Conservation (phyloP, 306 rosid species). For the Fragaria nilgerrensis region DNA sequence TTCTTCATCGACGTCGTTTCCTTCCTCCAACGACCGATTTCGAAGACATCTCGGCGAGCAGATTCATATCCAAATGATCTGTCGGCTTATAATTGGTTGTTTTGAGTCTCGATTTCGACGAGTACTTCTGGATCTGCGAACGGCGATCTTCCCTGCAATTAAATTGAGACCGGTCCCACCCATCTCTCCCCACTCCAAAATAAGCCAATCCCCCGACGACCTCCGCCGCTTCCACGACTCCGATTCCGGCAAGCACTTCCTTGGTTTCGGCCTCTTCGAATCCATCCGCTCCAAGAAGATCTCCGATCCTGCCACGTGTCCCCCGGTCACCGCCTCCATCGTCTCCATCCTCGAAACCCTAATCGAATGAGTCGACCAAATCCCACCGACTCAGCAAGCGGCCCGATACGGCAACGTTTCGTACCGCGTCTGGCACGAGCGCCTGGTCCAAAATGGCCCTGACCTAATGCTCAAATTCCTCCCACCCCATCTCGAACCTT, state of each 20-base stretch:
- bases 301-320: slow-evolving; percentile 66
- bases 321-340: slow-evolving; percentile 28
- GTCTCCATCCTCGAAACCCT: slow-evolving; percentile 62
- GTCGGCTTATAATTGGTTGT: too few species aligned
- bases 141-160: too few species aligned
- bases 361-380: slow-evolving; percentile 62
- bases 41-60: too few species aligned
- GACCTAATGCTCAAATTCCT: slow-evolving; percentile 55
- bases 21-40: too few species aligned
- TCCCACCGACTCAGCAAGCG: slow-evolving; percentile 69
- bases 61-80: too few species aligned
- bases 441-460: slow-evolving; percentile 37
- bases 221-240: slow-evolving; percentile 63
- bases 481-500: slow-evolving; percentile 43
- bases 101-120: too few species aligned
- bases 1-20: too few species aligned
- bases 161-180: slow-evolving; percentile 55
- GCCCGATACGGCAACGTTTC: slow-evolving; percentile 82
- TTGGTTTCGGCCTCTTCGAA: slow-evolving; percentile 81
- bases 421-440: slow-evolving; percentile 68
- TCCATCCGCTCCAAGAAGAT: slow-evolving; percentile 64
- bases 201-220: slow-evolving; percentile 70
- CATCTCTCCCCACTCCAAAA: slow-evolving; percentile 53
- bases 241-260: slow-evolving; percentile 59
- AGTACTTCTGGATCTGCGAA: too few species aligned